A percentile compares a stretch with the other conserved stretches of the same genome.
Evolutionary conservation across 345 rosid genomes (phyloP).

Genomic region (Theobroma cacao): DNA sequence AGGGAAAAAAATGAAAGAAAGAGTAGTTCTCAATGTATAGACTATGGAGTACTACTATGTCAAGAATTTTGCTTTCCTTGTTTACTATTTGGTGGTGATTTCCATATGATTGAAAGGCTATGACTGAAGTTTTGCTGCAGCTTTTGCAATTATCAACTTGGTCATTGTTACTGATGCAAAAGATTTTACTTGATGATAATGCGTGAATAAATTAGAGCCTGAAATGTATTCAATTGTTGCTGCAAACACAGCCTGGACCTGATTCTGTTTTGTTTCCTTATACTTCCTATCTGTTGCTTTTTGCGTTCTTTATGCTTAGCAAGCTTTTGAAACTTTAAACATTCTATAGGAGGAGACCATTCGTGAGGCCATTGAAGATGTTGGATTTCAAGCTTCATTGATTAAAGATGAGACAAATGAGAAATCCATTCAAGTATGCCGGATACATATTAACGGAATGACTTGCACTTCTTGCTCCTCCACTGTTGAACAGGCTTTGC

Average conservation of each 20-base stretch:
- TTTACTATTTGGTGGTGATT: background rate
- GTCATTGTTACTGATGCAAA: background rate
- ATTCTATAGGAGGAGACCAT: constrained; percentile 65
- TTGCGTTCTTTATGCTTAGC: background rate
- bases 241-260: background rate
- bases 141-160: background rate
- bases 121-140: background rate
- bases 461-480: constrained; percentile 87
- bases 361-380: constrained; percentile 85
- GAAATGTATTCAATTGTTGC: background rate
- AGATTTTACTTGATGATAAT: background rate
- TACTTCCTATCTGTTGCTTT: background rate
- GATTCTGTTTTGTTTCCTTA: background rate
- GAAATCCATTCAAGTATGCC: constrained; percentile 56
- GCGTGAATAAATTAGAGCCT: background rate
- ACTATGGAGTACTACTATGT: background rate
- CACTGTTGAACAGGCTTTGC: constrained; percentile 63
- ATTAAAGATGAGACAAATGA: constrained; percentile 52
- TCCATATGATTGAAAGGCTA: background rate
- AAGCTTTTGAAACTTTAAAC: background rate
- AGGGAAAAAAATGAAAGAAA: background rate
- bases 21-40: background rate
- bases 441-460: constrained; percentile 80
- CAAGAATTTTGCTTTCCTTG: background rate
- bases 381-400: constrained; percentile 68